Evolutionary conservation across 768 basidiomycete genomes (phyloP).

Genomic region (Mycena sanguinolenta): DNA sequence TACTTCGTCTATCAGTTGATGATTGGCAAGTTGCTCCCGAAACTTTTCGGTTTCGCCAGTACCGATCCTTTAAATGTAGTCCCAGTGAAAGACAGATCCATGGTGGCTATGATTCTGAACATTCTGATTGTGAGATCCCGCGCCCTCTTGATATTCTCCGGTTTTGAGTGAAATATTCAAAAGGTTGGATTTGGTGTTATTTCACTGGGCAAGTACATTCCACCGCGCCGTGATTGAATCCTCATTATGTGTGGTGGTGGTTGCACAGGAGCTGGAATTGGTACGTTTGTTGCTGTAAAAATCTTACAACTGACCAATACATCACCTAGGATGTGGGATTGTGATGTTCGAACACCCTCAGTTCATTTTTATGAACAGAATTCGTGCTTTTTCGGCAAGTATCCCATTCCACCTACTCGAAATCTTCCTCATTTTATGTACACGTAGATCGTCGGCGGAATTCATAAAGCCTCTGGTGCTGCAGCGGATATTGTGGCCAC

Average conservation of each 20-base stretch:
- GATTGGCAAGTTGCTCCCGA: background rate
- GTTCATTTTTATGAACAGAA: slow-evolving; percentile 2
- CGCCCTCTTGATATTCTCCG: background rate
- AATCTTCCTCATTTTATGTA: background rate
- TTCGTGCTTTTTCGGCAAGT: background rate
- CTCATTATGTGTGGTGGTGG: background rate
- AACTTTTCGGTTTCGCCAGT: background rate
- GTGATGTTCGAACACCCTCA: slow-evolving; percentile 1
- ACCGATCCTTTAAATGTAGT: background rate
- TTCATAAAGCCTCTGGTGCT: background rate
- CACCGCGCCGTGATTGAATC: background rate
- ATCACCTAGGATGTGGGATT: background rate
- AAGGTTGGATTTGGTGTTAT: background rate
- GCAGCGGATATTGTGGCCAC: background rate
- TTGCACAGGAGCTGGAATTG: background rate
- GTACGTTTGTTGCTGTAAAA: background rate
- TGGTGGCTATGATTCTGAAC: background rate
- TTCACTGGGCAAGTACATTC: background rate
- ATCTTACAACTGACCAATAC: background rate
- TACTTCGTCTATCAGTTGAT: background rate
- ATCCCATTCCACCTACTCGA: background rate
- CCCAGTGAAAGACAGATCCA: background rate
- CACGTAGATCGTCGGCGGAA: background rate
- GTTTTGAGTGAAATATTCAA: background rate
- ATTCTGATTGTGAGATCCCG: background rate